Evolutionary conservation across 176 grass and related monocot genomes (phyloP).

Genomic region (Eleusine coracana): DNA sequence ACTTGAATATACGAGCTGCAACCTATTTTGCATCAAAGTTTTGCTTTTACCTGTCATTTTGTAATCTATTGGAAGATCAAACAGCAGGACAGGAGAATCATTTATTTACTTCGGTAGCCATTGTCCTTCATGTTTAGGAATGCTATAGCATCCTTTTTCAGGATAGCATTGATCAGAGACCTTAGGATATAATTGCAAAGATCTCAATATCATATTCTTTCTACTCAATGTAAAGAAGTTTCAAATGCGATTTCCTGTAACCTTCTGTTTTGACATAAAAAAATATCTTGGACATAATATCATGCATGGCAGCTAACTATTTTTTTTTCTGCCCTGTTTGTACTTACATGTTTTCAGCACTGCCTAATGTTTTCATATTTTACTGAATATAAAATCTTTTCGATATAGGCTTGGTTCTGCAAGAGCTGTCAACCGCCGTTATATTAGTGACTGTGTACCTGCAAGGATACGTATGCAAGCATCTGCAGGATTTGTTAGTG

Average conservation of each 20-base stretch:
- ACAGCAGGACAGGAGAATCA: slow-evolving; percentile 18
- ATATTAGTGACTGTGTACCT: slow-evolving; percentile 98
- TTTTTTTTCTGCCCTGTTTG: not conserved
- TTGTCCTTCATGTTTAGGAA: not conserved
- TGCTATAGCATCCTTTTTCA: slow-evolving; percentile 9
- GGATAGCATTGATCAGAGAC: not conserved
- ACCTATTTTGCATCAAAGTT: slow-evolving; percentile 20
- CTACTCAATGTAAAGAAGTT: not conserved
- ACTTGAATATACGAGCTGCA: slow-evolving; percentile 1
- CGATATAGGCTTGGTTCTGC: slow-evolving; percentile 84
- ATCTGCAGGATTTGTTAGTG: slow-evolving; percentile 93
- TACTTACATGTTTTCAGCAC: slow-evolving; percentile 16
- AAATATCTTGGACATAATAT: not conserved
- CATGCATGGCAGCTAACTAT: slow-evolving; percentile 7
- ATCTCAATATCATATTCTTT: slow-evolving; percentile 2
- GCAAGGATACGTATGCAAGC: slow-evolving; percentile 91
- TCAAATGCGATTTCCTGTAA: not conserved
- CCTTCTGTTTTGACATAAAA: not conserved
- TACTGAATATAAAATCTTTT: slow-evolving; percentile 13
- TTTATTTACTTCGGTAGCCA: slow-evolving; percentile 10
- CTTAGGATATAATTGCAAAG: slow-evolving; percentile 5
- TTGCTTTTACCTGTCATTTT: slow-evolving; percentile 6
- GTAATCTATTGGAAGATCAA: slow-evolving; percentile 8
- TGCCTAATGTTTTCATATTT: slow-evolving; percentile 25
- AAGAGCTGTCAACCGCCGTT: slow-evolving; percentile 91